These are phyloP conservation scores for Rauvolfia tetraphylla DNA, from an alignment of 257 asterid species.

Conservation along the genomic window DNA sequence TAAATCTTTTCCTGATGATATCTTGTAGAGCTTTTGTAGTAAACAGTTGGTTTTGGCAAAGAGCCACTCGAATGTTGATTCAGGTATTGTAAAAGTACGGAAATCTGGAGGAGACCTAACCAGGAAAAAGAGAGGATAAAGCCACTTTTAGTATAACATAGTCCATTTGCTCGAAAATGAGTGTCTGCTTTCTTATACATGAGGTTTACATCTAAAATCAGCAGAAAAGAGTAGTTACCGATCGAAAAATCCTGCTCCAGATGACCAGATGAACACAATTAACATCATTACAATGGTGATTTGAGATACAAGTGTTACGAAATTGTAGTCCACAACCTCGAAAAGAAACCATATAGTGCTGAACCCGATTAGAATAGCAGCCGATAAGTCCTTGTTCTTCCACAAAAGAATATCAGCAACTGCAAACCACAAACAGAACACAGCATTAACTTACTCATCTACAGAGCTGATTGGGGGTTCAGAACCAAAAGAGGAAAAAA, in stretches of 20 bases:
- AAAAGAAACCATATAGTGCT: constrained; percentile 70
- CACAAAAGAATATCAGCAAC: constrained; percentile 66
- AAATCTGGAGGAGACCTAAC: constrained; percentile 63
- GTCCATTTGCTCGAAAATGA: too few relatives aligned
- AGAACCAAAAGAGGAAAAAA: too few relatives aligned
- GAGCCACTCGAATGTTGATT: constrained; percentile 61
- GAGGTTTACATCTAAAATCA: background rate
- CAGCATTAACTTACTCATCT: background rate
- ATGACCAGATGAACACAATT: constrained; percentile 60
- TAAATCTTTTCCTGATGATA: constrained; percentile 75
- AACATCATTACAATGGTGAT: constrained; percentile 48
- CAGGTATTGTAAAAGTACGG: constrained; percentile 44
- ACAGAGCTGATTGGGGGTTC: background rate
- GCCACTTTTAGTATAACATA: background rate
- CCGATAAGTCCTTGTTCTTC: constrained; percentile 69
- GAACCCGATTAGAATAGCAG: constrained; percentile 51
- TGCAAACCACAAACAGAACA: constrained; percentile 22
- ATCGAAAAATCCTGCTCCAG: constrained; percentile 49
- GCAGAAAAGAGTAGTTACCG: constrained; percentile 32
- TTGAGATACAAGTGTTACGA: constrained; percentile 56
- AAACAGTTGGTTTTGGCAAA: constrained; percentile 44
- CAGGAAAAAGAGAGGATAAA: background rate
- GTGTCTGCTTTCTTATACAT: too few relatives aligned
- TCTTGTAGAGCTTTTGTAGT: constrained; percentile 39
- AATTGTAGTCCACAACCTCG: constrained; percentile 68